phyloP scores from a whole-genome alignment of 805 yeast species.

The Debaryomyces castellii region DNA sequence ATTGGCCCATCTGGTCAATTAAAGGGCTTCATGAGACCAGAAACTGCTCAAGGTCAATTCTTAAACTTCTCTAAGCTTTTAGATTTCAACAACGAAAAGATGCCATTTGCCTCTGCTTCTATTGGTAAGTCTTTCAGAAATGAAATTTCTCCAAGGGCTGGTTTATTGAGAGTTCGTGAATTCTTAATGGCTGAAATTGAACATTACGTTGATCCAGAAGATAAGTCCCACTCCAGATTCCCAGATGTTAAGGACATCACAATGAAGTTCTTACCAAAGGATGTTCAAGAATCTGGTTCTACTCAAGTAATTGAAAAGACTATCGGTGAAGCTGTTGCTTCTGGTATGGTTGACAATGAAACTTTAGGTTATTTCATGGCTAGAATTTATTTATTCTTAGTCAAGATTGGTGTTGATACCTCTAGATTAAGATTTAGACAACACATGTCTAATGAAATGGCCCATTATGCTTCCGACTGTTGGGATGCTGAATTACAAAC shows the following conservation, averaged over 20 bases:
- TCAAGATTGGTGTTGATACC: constrained; percentile 87
- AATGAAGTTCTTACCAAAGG: constrained; percentile 81
- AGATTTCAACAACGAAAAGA: constrained; percentile 91
- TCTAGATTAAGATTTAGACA: constrained; percentile 91
- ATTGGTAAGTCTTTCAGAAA: constrained; percentile 98
- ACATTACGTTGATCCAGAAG: constrained; percentile 92
- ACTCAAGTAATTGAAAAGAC: constrained; percentile 64
- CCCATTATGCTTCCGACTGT: constrained; percentile 98
- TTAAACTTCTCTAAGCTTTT: constrained; percentile 89
- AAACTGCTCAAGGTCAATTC: constrained; percentile 99
- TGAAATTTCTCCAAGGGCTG: constrained; percentile 98
- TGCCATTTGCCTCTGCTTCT: constrained; percentile 99
- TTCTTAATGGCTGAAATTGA: constrained; percentile 99
- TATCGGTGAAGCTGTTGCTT: constrained; percentile 85
- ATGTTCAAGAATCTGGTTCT: constrained; percentile 82
- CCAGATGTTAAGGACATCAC: constrained; percentile 69
- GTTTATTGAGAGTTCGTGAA: constrained; percentile 96
- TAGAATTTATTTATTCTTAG: constrained; percentile 81
- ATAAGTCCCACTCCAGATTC: constrained; percentile 83
- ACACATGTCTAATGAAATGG: constrained; percentile 99
- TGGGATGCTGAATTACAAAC: constrained; percentile 99
- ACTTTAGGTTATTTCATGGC: constrained; percentile 97
- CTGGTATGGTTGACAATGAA: constrained; percentile 92
- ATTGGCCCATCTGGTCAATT: constrained; percentile 98
- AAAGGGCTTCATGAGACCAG: constrained; percentile 96